Evolutionary conservation across 352 stramenopile genomes (phyloP).

Genomic region (Albugo laibachii): DNA sequence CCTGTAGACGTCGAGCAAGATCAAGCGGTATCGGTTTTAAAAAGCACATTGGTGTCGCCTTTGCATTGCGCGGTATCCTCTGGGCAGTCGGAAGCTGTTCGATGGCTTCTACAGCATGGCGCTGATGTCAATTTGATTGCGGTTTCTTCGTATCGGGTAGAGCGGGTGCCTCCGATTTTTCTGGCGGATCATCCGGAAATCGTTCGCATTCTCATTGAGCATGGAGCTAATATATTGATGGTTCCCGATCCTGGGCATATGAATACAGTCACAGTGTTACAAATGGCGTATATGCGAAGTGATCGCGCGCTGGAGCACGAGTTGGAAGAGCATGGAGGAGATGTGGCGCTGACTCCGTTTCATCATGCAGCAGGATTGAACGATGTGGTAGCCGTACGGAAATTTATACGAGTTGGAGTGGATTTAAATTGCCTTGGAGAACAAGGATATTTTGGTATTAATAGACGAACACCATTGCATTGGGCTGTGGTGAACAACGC

Average conservation of each 20-base stretch:
- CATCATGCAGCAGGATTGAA: conserved; percentile 41
- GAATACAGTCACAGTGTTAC: conserved; percentile 61
- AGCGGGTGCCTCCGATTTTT: conserved; percentile 60
- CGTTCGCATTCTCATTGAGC: conserved; percentile 33
- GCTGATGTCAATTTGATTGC: conserved; percentile 26
- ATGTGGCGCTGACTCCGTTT: conserved; percentile 63
- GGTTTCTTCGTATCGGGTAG: conserved; percentile 39
- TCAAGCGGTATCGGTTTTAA: conserved; percentile 53
- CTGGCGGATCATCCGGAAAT: conserved; percentile 44
- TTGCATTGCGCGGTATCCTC: conserved; percentile 61
- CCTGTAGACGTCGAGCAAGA: conserved; percentile 29
- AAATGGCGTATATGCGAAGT: conserved; percentile 52
- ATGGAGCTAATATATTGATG: conserved; percentile 37
- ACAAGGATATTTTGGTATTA: conserved; percentile 60
- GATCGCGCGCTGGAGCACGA: conserved; percentile 60
- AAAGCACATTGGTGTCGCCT: conserved; percentile 62
- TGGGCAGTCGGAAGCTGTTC: conserved; percentile 39
- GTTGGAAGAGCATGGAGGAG: conserved; percentile 57
- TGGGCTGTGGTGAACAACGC: conserved; percentile 58
- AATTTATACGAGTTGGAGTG: conserved; percentile 34
- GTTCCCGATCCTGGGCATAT: conserved; percentile 58
- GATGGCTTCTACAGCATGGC: conserved; percentile 43
- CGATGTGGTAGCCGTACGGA: conserved; percentile 28
- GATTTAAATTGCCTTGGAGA: conserved; percentile 53
- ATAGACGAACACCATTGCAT: conserved; percentile 55